These are phyloP conservation scores for Fraxinus floribunda DNA, from an alignment of 305 asterid genomes.

Conservation along the genomic window DNA sequence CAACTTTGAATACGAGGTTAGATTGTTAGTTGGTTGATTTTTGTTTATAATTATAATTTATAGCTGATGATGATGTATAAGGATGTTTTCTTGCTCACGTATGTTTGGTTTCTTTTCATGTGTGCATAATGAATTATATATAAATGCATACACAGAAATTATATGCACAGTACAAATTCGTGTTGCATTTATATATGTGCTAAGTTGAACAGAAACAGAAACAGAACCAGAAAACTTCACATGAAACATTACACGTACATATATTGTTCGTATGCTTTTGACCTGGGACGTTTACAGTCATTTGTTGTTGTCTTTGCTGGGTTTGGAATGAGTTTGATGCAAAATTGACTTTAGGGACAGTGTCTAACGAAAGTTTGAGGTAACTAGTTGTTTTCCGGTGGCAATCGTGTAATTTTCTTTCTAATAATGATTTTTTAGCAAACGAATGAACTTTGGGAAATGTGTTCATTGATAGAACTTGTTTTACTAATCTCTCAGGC, in stretches of 20 bases:
- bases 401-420: constrained; percentile 1
- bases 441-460: neutral
- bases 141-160: neutral
- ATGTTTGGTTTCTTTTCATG: neutral
- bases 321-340: constrained; percentile 16
- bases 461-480: neutral
- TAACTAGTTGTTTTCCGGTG: constrained; percentile 2
- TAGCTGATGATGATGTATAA: neutral
- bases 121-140: neutral
- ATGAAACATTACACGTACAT: neutral
- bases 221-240: neutral
- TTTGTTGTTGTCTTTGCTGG: constrained; percentile 21
- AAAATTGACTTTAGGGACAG: constrained; percentile 25
- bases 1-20: constrained; percentile 75
- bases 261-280: constrained; percentile 7
- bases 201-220: neutral
- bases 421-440: neutral
- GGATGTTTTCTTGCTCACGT: neutral
- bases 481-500: neutral
- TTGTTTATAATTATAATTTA: neutral
- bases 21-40: neutral
- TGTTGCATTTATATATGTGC: neutral
- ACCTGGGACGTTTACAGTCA: neutral
- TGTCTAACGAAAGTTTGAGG: neutral
- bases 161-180: neutral